Evolutionary conservation across 2,329 filamentous ascomycete species (phyloP), one percentile per base, ranked within the genome.

Genomic region (Lasiodiplodia gonubiensis): DNA sequence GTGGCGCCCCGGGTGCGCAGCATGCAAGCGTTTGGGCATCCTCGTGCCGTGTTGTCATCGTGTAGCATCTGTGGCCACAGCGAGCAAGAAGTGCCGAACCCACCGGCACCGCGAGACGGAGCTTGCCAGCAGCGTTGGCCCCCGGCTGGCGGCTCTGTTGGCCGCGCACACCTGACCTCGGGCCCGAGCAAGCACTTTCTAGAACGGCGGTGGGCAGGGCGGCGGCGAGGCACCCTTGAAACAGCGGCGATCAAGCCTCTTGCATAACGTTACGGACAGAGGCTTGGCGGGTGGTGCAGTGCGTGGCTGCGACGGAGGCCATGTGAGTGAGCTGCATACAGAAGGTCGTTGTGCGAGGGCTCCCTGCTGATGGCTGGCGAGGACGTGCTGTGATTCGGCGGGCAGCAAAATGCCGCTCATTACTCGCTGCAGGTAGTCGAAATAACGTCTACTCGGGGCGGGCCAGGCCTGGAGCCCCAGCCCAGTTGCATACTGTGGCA

Each of bases 371-470:
- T 35, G 51, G 51, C 64, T 61, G 48, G 33, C 42, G 54, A 52
- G 23, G 14, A 7, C 16, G 12, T 48, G 46, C 46, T 49, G 57
- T 67, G 66, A 67, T 67, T 64, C 66, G 66, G 46, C 27, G n/a
- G 25, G 25, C 27, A 16, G 39, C 48, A 30, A 55, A 67, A 54
- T 67, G 35, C 39, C 66, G 59, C 57, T 64, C 66, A 57, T 48
- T 63, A 61, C 35, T 52, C 54, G 46, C 54, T 67, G 66, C 66
- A 64, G 57, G 57, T 55, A 57, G 66, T 67, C 66, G 48, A 67
- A 64, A 67, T 64, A 67, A 67, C 66, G 66, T 67, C 66, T 64
- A 57, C 49, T 64, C 66, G 66, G 55, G 57, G 66, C 59, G 66
- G 66, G 37, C 66, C 66, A 67, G 66, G 49, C 65, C 66, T 67